These are phyloP conservation scores for Candida vaughaniae DNA, from an alignment of 805 yeast genomes.

Conservation along the genomic window DNA sequence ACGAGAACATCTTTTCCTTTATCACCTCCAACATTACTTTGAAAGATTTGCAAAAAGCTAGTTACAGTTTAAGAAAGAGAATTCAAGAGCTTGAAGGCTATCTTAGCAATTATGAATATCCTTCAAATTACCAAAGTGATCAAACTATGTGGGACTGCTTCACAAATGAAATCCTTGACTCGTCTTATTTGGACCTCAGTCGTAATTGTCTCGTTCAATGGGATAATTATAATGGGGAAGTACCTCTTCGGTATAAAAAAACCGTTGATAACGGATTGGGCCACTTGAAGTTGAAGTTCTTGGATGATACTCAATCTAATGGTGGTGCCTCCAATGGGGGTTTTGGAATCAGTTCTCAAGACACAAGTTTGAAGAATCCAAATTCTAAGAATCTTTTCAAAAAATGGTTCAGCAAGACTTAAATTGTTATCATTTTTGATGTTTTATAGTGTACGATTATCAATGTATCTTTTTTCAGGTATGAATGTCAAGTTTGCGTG, in stretches of 20 bases:
- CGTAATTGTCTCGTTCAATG: slow-evolving; percentile 30
- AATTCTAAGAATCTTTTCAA: slow-evolving; percentile 38
- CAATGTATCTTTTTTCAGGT: no score
- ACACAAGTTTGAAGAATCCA: slow-evolving; percentile 3
- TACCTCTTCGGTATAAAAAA: slow-evolving; percentile 25
- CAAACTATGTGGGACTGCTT: slow-evolving; percentile 36
- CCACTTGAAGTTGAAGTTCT: slow-evolving; percentile 31
- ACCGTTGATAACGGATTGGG: slow-evolving; percentile 33
- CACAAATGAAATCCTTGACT: slow-evolving; percentile 27
- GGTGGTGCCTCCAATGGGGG: background rate
- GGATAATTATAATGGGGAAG: slow-evolving; percentile 23
- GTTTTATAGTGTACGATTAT: no score
- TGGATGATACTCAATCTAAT: slow-evolving; percentile 12
- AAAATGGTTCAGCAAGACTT: slow-evolving; percentile 33
- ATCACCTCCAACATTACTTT: slow-evolving; percentile 43
- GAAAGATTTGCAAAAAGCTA: slow-evolving; percentile 41
- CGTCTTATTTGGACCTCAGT: slow-evolving; percentile 27
- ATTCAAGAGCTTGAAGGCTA: slow-evolving; percentile 28
- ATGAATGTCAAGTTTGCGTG: no score
- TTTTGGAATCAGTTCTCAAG: background rate
- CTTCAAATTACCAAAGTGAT: slow-evolving; percentile 23
- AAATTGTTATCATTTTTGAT: no score
- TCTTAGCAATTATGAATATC: slow-evolving; percentile 33
- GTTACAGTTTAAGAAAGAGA: slow-evolving; percentile 31
- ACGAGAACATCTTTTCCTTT: slow-evolving; percentile 37